These are phyloP conservation scores for Neonectria punicea DNA, from an alignment of 2,329 filamentous ascomycete species.

Conservation along the genomic window DNA sequence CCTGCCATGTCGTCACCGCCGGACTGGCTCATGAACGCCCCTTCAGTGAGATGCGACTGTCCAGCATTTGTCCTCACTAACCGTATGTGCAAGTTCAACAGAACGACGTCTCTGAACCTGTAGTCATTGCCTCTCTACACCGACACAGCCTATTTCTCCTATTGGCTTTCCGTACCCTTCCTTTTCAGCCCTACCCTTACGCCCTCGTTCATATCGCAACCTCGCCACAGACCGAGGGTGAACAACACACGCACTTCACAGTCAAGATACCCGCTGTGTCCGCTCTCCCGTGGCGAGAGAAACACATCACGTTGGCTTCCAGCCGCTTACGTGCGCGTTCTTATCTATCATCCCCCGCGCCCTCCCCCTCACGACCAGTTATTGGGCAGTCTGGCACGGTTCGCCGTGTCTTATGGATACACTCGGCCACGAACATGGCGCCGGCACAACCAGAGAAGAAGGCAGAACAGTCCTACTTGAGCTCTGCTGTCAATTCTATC, in stretches of 20 bases:
- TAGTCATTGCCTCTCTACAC: background rate
- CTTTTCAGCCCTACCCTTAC: background rate
- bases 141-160: too few relatives aligned
- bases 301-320: slow-evolving; percentile 26
- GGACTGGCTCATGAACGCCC: background rate
- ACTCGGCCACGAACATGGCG: slow-evolving; percentile 48
- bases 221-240: background rate
- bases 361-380: background rate
- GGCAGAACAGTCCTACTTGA: slow-evolving; percentile 68
- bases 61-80: background rate
- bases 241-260: background rate
- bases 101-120: background rate
- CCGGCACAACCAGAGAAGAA: slow-evolving; percentile 58
- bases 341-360: background rate
- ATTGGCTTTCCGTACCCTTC: too few relatives aligned
- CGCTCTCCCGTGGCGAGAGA: slow-evolving; percentile 7
- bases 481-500: slow-evolving; percentile 70
- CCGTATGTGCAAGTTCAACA: background rate
- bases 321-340: background rate
- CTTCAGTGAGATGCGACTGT: background rate
- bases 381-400: background rate
- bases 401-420: slow-evolving; percentile 31
- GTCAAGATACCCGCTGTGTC: background rate
- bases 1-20: slow-evolving; percentile 3
- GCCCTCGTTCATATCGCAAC: background rate